Evolutionary conservation across 805 yeast species (phyloP).

Genomic region (Kodamaea neixiangensis): DNA sequence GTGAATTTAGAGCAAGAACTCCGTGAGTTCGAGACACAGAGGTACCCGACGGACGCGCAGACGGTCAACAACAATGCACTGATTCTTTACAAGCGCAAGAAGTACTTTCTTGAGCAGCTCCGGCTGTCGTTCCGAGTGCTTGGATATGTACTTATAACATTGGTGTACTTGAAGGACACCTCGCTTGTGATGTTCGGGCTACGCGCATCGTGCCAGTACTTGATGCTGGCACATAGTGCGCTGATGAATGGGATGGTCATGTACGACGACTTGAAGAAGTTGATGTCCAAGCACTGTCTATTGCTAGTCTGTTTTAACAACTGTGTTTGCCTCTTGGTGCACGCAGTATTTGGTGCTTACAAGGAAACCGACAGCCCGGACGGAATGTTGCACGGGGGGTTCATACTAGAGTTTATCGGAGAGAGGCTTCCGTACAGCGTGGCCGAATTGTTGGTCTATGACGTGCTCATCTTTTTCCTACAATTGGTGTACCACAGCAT

Average conservation of each 20-base stretch:
- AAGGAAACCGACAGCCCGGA: slow-evolving; percentile 17
- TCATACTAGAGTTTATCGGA: slow-evolving; percentile 41
- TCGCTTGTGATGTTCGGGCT: slow-evolving; percentile 33
- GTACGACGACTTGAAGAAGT: slow-evolving; percentile 15
- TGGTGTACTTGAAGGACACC: slow-evolving; percentile 44
- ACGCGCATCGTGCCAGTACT: slow-evolving; percentile 30
- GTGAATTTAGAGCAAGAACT: slow-evolving; percentile 20
- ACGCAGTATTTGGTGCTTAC: slow-evolving; percentile 28
- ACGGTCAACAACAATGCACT: slow-evolving; percentile 41
- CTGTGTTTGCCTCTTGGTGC: slow-evolving; percentile 24
- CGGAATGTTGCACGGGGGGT: slow-evolving; percentile 32
- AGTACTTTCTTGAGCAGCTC: slow-evolving; percentile 39
- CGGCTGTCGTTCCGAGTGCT: slow-evolving; percentile 32
- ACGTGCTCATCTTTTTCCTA: slow-evolving; percentile 23
- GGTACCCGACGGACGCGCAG: slow-evolving; percentile 40
- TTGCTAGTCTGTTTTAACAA: slow-evolving; percentile 26
- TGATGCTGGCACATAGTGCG: slow-evolving; percentile 10
- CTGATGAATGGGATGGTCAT: slow-evolving; percentile 23
- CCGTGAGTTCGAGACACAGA: slow-evolving; percentile 29
- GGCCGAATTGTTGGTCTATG: slow-evolving; percentile 29
- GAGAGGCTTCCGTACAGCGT: slow-evolving; percentile 32
- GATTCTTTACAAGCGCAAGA: slow-evolving; percentile 44
- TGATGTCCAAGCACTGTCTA: slow-evolving; percentile 30
- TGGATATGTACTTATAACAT: slow-evolving; percentile 37
- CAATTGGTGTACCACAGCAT: slow-evolving; percentile 37